Evolutionary conservation across 2,329 filamentous ascomycete species (phyloP).

Genomic region (Cladorrhinum sp.): DNA sequence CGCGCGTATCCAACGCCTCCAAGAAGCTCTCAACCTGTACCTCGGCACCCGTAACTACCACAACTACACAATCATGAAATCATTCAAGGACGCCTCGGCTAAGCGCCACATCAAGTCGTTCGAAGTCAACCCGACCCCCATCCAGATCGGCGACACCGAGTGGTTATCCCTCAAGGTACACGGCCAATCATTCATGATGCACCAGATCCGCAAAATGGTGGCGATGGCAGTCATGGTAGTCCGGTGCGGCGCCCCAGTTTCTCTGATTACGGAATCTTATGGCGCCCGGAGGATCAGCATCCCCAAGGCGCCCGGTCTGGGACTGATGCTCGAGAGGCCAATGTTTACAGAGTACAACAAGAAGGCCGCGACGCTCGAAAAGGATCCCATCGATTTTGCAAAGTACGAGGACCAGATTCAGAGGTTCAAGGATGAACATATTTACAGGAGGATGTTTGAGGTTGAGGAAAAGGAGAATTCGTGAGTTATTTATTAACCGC

Average conservation of each 20-base stretch:
- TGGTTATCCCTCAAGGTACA: conserved; percentile 96
- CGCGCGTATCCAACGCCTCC: conserved; percentile 69
- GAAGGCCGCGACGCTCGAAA: conserved; percentile 62
- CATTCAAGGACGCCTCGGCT: conserved; percentile 73
- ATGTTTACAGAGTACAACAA: conserved; percentile 89
- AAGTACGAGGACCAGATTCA: conserved; percentile 75
- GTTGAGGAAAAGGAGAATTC: conserved; percentile 84
- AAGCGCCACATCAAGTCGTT: conserved; percentile 94
- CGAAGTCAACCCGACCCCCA: conserved; percentile 68
- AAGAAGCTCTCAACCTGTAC: conserved; percentile 71
- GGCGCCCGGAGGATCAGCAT: conserved; percentile 72
- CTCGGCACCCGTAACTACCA: conserved; percentile 88
- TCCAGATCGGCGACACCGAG: conserved; percentile 86
- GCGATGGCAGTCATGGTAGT: conserved; percentile 84
- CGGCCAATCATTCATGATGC: conserved; percentile 99
- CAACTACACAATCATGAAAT: conserved; percentile 96
- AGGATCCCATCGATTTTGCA: conserved; percentile 72
- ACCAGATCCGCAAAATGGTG: conserved; percentile 99
- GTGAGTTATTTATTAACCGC: conserved; percentile 66
- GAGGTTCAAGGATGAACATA: conserved; percentile 86
- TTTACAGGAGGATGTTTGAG: conserved; percentile 87
- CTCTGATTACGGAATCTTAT: conserved; percentile 73
- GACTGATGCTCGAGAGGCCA: conserved; percentile 82
- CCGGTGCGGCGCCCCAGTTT: conserved; percentile 73
- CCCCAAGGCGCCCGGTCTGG: conserved; percentile 88